Evolutionary conservation across 2,329 filamentous ascomycete genomes (phyloP).

Genomic region (Nemania abortiva): DNA sequence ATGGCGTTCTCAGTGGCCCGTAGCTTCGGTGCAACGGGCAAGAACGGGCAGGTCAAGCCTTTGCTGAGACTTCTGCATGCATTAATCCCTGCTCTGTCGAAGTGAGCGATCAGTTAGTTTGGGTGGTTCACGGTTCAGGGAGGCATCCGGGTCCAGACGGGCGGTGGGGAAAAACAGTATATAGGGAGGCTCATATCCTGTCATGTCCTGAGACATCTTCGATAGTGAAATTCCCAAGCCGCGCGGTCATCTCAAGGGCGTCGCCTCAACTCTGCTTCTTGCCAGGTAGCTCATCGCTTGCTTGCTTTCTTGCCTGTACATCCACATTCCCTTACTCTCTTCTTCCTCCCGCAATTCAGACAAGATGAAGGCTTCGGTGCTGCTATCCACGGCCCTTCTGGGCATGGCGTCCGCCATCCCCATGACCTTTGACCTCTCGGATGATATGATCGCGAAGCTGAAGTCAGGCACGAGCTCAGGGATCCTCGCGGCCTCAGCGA

Average conservation of each 20-base stretch:
- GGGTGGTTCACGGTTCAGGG: not conserved
- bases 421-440: slow-evolving; percentile 39
- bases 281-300: not conserved
- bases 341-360: not conserved
- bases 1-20: slow-evolving; percentile 11
- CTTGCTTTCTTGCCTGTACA: not conserved
- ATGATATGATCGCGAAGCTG: slow-evolving; percentile 31
- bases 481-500: slow-evolving; percentile 2
- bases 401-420: slow-evolving; percentile 36
- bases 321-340: not conserved
- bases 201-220: not conserved
- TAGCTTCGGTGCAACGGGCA: slow-evolving; percentile 20
- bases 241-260: slow-evolving; percentile 13
- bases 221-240: slow-evolving; percentile 7
- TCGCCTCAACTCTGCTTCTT: not conserved
- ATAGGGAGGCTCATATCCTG: slow-evolving; percentile 2
- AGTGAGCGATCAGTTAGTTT: not conserved
- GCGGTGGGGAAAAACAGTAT: slow-evolving; percentile 3
- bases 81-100: slow-evolving; percentile 7
- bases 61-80: slow-evolving; percentile 19
- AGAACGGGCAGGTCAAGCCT: slow-evolving; percentile 31
- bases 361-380: slow-evolving; percentile 41
- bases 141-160: not conserved
- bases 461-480: slow-evolving; percentile 29
- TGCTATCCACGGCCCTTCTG: slow-evolving; percentile 34